phyloP scores from a whole-genome alignment of 2,329 filamentous ascomycete species.

The Coniochaeta prunicola region DNA sequence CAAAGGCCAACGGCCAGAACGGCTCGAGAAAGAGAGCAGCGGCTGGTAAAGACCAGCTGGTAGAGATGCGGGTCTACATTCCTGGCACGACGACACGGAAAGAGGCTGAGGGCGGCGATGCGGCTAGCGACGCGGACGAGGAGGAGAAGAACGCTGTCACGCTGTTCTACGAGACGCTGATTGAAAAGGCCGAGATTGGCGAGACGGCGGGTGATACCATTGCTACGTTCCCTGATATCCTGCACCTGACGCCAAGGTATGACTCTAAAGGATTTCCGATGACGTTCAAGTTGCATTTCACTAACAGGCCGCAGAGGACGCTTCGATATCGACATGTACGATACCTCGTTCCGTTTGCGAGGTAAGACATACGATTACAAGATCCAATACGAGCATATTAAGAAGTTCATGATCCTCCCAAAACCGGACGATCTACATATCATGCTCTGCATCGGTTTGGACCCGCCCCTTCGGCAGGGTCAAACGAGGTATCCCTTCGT shows the following conservation, averaged over 20 bases:
- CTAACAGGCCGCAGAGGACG: slow-evolving; percentile 63
- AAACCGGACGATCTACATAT: slow-evolving; percentile 98
- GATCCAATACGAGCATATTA: slow-evolving; percentile 95
- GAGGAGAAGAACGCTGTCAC: slow-evolving; percentile 94
- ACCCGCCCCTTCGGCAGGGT: slow-evolving; percentile 90
- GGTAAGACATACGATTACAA: slow-evolving; percentile 99
- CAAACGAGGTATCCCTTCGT: slow-evolving; percentile 97
- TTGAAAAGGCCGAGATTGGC: slow-evolving; percentile 98
- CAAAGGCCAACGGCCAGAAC: slow-evolving; percentile 63
- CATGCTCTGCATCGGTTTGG: slow-evolving; percentile 88
- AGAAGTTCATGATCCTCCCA: slow-evolving; percentile 97
- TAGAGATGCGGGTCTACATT: slow-evolving; percentile 99
- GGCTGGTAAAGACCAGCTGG: slow-evolving; percentile 83
- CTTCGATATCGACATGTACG: slow-evolving; percentile 99
- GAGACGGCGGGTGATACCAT: slow-evolving; percentile 98
- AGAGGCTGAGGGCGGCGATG: slow-evolving; percentile 66
- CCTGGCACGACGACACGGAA: slow-evolving; percentile 81
- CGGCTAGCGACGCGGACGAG: slow-evolving; percentile 57
- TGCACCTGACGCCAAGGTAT: slow-evolving; percentile 91
- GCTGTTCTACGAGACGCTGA: slow-evolving; percentile 95
- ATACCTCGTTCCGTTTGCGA: slow-evolving; percentile 89
- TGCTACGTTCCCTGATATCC: slow-evolving; percentile 91
- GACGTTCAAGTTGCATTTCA: not conserved
- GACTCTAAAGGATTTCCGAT: slow-evolving; percentile 4
- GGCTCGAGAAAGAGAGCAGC: slow-evolving; percentile 82